A percentile compares a stretch with the other conserved stretches of the same genome.
These are phyloP conservation scores for Porphyra umbilicalis DNA, from an alignment of 31 red algal species.

Conservation along the genomic window DNA sequence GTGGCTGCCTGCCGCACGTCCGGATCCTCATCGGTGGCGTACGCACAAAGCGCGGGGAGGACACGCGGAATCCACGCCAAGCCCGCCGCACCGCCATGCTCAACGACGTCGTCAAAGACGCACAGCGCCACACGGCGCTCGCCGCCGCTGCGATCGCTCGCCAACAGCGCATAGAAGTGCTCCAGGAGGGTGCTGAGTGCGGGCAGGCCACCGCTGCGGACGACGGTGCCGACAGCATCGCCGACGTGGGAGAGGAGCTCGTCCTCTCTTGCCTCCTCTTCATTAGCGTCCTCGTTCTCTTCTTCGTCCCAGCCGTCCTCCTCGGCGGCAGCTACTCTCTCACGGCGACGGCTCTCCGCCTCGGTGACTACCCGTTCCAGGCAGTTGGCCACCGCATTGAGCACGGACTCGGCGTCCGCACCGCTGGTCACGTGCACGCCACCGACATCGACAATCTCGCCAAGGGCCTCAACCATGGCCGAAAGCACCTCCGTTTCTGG, in stretches of 20 bases:
- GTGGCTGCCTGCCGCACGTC: slow-evolving; percentile 81
- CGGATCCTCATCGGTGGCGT: slow-evolving; percentile 56
- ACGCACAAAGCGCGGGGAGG: slow-evolving; percentile 64
- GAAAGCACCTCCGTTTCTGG: slow-evolving; percentile 88
- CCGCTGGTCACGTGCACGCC: slow-evolving; percentile 33
- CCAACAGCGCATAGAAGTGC: slow-evolving; percentile 66
- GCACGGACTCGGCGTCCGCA: slow-evolving; percentile 26
- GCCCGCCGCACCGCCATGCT: slow-evolving; percentile 69
- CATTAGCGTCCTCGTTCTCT: slow-evolving; percentile 67
- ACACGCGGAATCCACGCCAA: slow-evolving; percentile 29
- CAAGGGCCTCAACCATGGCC: slow-evolving; percentile 73
- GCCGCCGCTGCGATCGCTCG: slow-evolving; percentile 23
- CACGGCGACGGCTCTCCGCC: slow-evolving; percentile 61
- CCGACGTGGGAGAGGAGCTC: slow-evolving; percentile 49
- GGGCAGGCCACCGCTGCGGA: slow-evolving; percentile 53
- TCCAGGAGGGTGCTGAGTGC: slow-evolving; percentile 65
- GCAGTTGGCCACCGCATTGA: slow-evolving; percentile 21
- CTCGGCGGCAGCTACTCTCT: slow-evolving; percentile 36
- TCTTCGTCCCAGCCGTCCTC: slow-evolving; percentile 81
- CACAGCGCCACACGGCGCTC: slow-evolving; percentile 83
- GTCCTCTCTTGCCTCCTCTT: slow-evolving; percentile 70
- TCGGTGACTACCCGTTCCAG: slow-evolving; percentile 58
- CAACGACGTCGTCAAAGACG: slow-evolving; percentile 82
- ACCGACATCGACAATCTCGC: slow-evolving; percentile 27
- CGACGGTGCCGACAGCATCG: slow-evolving; percentile 30